Evolutionary conservation across 2,329 filamentous ascomycete genomes (phyloP).

Genomic region (Hypoxylon sp.): DNA sequence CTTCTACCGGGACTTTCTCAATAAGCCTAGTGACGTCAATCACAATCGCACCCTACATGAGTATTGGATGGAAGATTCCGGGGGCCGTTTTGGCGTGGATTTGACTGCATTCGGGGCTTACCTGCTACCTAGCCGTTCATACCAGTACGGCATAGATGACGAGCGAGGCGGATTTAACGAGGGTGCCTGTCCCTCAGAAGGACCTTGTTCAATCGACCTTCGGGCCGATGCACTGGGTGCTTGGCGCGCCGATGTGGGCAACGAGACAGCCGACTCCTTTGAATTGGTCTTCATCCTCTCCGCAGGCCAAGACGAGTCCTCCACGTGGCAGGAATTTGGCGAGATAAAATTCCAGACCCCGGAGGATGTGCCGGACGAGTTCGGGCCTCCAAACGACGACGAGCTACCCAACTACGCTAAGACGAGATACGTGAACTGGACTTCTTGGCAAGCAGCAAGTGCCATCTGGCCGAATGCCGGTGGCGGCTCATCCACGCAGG

Average conservation of each 20-base stretch:
- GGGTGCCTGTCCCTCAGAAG: constrained; percentile 61
- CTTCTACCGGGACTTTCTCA: constrained; percentile 67
- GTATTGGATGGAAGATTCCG: constrained; percentile 72
- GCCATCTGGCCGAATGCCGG: constrained; percentile 69
- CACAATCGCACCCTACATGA: constrained; percentile 68
- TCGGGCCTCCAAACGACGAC: constrained; percentile 63
- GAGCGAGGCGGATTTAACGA: constrained; percentile 60
- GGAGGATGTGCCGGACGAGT: constrained; percentile 64
- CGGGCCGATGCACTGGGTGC: constrained; percentile 64
- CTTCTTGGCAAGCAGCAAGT: constrained; percentile 66
- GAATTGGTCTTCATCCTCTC: constrained; percentile 70
- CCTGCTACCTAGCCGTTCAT: constrained; percentile 62
- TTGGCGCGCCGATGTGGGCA: constrained; percentile 67
- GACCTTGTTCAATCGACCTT: constrained; percentile 63
- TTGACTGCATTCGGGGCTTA: constrained; percentile 68
- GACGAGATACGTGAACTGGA: constrained; percentile 69
- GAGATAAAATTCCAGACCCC: constrained; percentile 66
- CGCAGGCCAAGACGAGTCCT: constrained; percentile 69
- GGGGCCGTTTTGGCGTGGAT: constrained; percentile 67
- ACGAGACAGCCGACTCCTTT: constrained; percentile 62
- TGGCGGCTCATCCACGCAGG: constrained; percentile 67
- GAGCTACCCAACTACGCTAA: constrained; percentile 62
- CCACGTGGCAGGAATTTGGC: constrained; percentile 71
- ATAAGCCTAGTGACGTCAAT: constrained; percentile 65
- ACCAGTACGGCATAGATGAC: constrained; percentile 66